Conservation (phyloP, 768 basidiomycete genomes). For the Strobilomyces confusus region DNA sequence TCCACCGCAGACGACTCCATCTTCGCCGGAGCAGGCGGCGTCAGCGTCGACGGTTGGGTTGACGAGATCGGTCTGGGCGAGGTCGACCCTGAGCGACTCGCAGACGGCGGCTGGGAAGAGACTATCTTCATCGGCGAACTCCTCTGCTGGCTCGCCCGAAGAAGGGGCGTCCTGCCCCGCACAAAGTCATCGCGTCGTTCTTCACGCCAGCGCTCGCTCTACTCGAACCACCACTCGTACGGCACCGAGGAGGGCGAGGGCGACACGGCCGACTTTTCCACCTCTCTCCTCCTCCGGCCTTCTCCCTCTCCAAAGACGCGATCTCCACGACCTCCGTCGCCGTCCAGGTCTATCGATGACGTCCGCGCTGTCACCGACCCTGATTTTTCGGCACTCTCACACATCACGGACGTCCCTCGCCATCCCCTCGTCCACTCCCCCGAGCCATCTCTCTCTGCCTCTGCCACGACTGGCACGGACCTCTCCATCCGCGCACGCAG, state of each 20-base stretch:
- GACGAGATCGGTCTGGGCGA: conserved; percentile 60
- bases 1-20: conserved; percentile 29
- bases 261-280: conserved; percentile 19
- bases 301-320: conserved; percentile 5
- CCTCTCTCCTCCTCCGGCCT: conserved; percentile 24
- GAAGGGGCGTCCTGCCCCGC: conserved; percentile 33
- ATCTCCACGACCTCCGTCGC: conserved; percentile 3
- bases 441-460: conserved; percentile 30
- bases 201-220: conserved; percentile 14
- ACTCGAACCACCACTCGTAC: conserved; percentile 19
- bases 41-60: conserved; percentile 30
- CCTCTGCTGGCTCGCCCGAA: conserved; percentile 64
- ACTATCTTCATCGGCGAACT: conserved; percentile 62
- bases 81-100: conserved; percentile 63
- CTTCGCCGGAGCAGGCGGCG: conserved; percentile 15
- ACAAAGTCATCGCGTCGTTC: not conserved
- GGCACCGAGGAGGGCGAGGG: conserved; percentile 17
- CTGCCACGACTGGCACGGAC: conserved; percentile 34
- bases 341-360: not conserved
- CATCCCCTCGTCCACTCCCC: conserved; percentile 32
- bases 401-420: conserved; percentile 28
- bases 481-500: conserved; percentile 28
- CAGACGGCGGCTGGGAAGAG: conserved; percentile 62
- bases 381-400: conserved; percentile 18
- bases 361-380: not conserved